Evolutionary conservation across 805 yeast genomes (phyloP), one percentile per base, ranked within the genome.

Genomic region (Candida gorgasii): DNA sequence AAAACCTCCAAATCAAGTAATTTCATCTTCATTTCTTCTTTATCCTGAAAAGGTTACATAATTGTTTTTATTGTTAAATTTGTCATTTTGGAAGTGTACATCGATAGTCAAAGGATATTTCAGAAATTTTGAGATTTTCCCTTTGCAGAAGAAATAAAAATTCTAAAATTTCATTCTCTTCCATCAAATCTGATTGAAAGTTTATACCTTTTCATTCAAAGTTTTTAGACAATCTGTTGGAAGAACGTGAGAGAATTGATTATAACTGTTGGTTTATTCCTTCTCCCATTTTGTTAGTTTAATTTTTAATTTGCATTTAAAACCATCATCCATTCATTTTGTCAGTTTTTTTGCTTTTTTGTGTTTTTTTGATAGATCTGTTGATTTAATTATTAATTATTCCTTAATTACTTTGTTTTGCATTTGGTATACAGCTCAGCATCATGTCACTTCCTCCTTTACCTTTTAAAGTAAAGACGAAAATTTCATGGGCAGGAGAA

Each of bases 401-500:
- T 23, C 9, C n/a, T 34, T 31, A 5, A 4, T 20, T 34, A 13
- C 4, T 13, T 22, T 17, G 14, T 22, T 20, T 32, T 22, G 28
- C 37, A 34, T 34, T 4, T 18, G 11, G n/a, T 20, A 34, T 16
- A 34, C 9, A 24, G 7, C 18, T 16, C 22, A 3, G 9, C 11
- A 13, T 18, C 39, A 49, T 49, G 53, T 46, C 53, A 13, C 42
- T 54, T 39, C 76, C 76, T 23, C 64, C 67, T 20, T 68, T 77
- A 13, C 95, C 95, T 3, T 87, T 87, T 62, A 74, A 75, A 57
- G 95, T 84, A 23, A 79, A 78, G 57, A 93, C 99, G 8, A 77
- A 78, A 29, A 92, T 86, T 58, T 88, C 96, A 17, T 90, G 97
- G 97, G 83, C 97, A 15, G 98, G 97, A 12, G 89, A 89, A 55